phyloP scores from a whole-genome alignment of 768 basidiomycete species.

The Serendipita sp. region DNA sequence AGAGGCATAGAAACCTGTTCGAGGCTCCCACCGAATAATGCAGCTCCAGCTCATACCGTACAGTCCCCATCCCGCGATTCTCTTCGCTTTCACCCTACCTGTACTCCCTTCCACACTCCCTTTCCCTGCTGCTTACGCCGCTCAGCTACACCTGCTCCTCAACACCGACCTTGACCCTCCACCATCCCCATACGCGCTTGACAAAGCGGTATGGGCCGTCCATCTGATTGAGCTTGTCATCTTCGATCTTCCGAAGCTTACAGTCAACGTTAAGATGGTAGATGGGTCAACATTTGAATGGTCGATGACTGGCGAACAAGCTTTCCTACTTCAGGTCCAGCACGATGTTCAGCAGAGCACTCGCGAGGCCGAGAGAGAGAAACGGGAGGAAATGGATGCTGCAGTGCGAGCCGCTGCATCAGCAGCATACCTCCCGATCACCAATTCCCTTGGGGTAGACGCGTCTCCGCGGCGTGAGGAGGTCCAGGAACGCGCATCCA shows the following conservation, averaged over 20 bases:
- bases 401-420: not conserved
- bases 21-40: not conserved
- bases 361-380: not conserved
- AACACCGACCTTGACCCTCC: conserved; percentile 4
- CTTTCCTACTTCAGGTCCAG: not conserved
- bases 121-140: not conserved
- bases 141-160: not conserved
- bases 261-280: not conserved
- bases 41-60: conserved; percentile 1
- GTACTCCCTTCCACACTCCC: not conserved
- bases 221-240: conserved; percentile 1
- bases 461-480: not conserved
- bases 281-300: not conserved
- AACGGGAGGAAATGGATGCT: not conserved
- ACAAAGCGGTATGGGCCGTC: conserved; percentile 3
- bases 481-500: not conserved
- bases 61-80: not conserved
- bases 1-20: not conserved
- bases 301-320: not conserved
- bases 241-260: not conserved
- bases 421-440: not conserved
- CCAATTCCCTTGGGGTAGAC: not conserved
- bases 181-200: conserved; percentile 2
- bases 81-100: conserved; percentile 1
- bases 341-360: not conserved